Conservation (phyloP, 2,329 filamentous ascomycete genomes). For the Colletotrichum tabaci region DNA sequence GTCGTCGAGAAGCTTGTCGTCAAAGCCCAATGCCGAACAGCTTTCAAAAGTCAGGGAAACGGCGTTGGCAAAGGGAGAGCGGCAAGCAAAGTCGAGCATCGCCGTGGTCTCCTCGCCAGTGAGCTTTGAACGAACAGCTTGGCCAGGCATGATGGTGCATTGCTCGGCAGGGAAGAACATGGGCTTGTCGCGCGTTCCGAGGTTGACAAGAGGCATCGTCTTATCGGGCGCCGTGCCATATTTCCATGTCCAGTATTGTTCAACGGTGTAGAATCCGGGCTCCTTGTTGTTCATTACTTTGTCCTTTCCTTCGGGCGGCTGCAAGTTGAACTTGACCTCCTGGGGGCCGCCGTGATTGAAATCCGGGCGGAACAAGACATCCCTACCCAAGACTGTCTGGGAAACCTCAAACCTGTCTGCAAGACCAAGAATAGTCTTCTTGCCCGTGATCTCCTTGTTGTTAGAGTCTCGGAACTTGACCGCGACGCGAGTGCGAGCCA, state of each 20-base stretch:
- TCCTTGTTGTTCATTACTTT: constrained; percentile 40
- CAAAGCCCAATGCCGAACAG: constrained; percentile 70
- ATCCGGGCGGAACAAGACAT: constrained; percentile 14
- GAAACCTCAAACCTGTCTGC: constrained; percentile 36
- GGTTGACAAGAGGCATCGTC: constrained; percentile 73
- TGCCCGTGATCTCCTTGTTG: constrained; percentile 27
- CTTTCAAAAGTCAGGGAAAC: constrained; percentile 73
- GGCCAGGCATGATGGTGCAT: constrained; percentile 75
- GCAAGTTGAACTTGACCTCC: constrained; percentile 52
- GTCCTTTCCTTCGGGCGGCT: constrained; percentile 42
- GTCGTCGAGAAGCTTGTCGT: constrained; percentile 52
- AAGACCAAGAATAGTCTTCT: constrained; percentile 50
- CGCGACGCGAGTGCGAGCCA: constrained; percentile 56
- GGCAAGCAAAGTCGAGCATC: constrained; percentile 83
- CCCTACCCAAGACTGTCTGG: background rate
- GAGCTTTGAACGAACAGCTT: constrained; percentile 74
- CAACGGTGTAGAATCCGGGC: constrained; percentile 53
- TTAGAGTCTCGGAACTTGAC: constrained; percentile 51
- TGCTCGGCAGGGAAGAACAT: constrained; percentile 78
- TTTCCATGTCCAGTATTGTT: constrained; percentile 60
- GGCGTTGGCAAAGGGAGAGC: constrained; percentile 76
- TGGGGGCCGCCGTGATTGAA: constrained; percentile 45
- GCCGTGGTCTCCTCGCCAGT: constrained; percentile 71
- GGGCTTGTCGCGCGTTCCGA: constrained; percentile 70
- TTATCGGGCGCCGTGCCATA: constrained; percentile 43